Base-by-base conservation (phyloP, 306 rosid genomes). In the Sophora flavescens region DNA sequence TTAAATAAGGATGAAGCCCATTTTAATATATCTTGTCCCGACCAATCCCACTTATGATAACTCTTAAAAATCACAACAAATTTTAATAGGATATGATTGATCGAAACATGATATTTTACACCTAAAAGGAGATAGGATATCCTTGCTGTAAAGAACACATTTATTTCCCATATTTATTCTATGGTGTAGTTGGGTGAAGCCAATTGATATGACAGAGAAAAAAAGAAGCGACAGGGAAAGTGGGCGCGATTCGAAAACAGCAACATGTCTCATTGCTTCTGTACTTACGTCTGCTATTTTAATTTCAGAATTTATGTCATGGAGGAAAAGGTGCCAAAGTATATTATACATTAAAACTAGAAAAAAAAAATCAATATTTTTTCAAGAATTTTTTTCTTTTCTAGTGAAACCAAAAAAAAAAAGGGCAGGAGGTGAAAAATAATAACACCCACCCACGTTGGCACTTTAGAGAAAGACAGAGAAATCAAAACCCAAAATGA, bases 251-350 rank as follows among this genome's bases (percentile, higher is more conserved):
- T 63, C 82, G 75, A 65, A 83, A 87, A 78, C 90, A 85, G 75
- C 75, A 85, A 84, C 80, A 78, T 81, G 83, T 84, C 84, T 85
- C 82, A 67, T 83, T 75, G 85, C 58, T 47, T 30, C 61, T 87
- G 86, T 88, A 85, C 89, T 85, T 85, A 58, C 72, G 64, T 82
- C 84, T 38, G 79, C 60, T 53, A 74, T 63, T 70, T 78, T 68
- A 61, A 70, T 56, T 79, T 80, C 82, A 82, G 80, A 85, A 82
- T 86, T 86, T 86, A 74, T 85, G 86, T 83, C 84, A 62, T 26
- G 81, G 58, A 51, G 59, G 69, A 54, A 64, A 72, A 78, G 84
- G 78, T 83, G 83, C 81, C 77, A 77, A 84, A 68, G 65, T n/a
- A n/a, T n/a, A n/a, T n/a, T n/a, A n/a, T 8, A 53, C 70, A 54